Percentiles rank a stretch among this genome's conserved stretches.
phyloP scores from a whole-genome alignment of 148 eudicot species.

The Tetragonia tetragonoides region DNA sequence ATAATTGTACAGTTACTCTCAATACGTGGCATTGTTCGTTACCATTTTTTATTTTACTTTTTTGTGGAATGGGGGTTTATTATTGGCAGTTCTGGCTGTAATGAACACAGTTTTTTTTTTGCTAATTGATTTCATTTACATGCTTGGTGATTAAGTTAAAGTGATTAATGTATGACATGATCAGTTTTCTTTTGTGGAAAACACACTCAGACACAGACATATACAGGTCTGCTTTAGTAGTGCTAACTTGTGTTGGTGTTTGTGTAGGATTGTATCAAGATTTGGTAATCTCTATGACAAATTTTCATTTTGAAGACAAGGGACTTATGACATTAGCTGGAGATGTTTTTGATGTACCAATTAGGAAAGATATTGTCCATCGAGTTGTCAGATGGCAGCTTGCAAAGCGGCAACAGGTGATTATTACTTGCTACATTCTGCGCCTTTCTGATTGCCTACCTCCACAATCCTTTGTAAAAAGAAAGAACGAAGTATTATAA shows the following conservation, averaged over 20 bases:
- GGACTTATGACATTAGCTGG: conserved; percentile 85
- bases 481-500: neutral
- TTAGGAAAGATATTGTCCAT: conserved; percentile 91
- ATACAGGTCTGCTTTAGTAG: neutral
- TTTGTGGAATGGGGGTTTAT: too few relatives aligned
- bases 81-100: too few relatives aligned
- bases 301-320: conserved; percentile 81
- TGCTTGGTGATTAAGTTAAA: neutral
- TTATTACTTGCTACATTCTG: neutral
- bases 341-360: conserved; percentile 96
- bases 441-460: neutral
- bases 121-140: neutral
- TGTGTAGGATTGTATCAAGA: conserved; percentile 66
- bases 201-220: neutral
- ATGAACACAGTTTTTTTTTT: too few relatives aligned
- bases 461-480: neutral
- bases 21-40: neutral
- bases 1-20: neutral
- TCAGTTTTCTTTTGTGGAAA: neutral
- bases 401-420: conserved; percentile 95
- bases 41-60: too few relatives aligned
- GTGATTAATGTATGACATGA: neutral
- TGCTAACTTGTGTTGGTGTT: conserved; percentile 25
- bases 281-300: conserved; percentile 77
- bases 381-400: conserved; percentile 99